Evolutionary conservation across 306 rosid genomes (phyloP).

Genomic region (Rosa persica): DNA sequence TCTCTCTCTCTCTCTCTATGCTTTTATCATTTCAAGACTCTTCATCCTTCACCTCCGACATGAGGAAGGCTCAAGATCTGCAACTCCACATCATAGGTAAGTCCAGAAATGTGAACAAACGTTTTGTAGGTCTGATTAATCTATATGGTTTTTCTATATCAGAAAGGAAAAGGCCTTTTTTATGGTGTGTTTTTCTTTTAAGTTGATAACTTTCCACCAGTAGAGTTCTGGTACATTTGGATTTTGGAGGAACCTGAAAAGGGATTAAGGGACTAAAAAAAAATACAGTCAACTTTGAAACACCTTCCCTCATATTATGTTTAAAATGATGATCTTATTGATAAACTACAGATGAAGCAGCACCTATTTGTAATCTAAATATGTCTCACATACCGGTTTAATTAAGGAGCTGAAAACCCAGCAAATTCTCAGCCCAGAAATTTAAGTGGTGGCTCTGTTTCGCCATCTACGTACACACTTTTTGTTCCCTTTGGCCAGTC

Average conservation of each 20-base stretch:
- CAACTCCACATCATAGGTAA: constrained; percentile 12
- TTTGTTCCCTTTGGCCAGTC: constrained; percentile 36
- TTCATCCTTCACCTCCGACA: constrained; percentile 13
- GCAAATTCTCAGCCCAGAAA: neutral
- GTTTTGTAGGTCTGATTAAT: neutral
- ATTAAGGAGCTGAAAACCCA: constrained; percentile 1
- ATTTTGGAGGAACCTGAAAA: neutral
- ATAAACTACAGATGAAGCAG: neutral
- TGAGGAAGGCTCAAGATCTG: constrained; percentile 15
- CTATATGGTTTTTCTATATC: neutral
- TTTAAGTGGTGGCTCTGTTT: constrained; percentile 14
- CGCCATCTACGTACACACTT: constrained; percentile 6
- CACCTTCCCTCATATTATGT: too few species aligned
- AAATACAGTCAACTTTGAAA: too few species aligned
- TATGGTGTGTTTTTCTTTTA: neutral
- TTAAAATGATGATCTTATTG: neutral
- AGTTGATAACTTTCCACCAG: too few species aligned
- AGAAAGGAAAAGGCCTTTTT: neutral
- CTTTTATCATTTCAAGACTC: neutral
- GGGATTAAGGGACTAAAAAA: neutral
- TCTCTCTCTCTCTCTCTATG: neutral
- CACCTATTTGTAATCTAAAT: neutral
- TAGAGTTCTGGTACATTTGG: too few species aligned
- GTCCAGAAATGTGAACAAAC: neutral
- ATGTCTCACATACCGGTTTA: neutral